These are phyloP conservation scores for Stephanodiscus minutulus DNA, from an alignment of 108 stramenopile genomes.

Conservation along the genomic window DNA sequence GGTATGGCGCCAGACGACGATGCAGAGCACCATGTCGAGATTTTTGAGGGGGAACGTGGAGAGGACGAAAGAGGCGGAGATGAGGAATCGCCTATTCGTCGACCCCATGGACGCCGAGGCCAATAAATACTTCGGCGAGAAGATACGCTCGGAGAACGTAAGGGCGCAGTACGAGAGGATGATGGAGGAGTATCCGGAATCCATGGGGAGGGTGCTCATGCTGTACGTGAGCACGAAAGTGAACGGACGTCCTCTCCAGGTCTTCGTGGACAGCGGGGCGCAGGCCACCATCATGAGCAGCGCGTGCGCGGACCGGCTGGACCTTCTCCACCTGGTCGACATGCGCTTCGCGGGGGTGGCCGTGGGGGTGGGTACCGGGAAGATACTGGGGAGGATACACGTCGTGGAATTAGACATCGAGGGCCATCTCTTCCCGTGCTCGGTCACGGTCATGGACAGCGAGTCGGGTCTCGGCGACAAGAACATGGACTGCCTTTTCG, in stretches of 20 bases:
- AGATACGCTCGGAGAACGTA: slow-evolving; percentile 62
- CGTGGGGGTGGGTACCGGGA: slow-evolving; percentile 92
- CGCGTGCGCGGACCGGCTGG: slow-evolving; percentile 77
- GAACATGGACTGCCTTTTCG: slow-evolving; percentile 95
- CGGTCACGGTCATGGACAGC: slow-evolving; percentile 81
- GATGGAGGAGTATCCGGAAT: slow-evolving; percentile 96
- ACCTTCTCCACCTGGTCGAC: slow-evolving; percentile 84
- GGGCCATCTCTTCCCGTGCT: slow-evolving; percentile 55
- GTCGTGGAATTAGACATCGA: slow-evolving; percentile 60
- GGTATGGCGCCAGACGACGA: slow-evolving; percentile 72
- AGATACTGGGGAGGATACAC: slow-evolving; percentile 90
- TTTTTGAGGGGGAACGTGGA: slow-evolving; percentile 48
- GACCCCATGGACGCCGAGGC: slow-evolving; percentile 88
- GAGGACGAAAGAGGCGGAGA: slow-evolving; percentile 52
- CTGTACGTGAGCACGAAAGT: slow-evolving; percentile 92
- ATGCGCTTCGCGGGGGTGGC: slow-evolving; percentile 87
- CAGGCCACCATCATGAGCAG: slow-evolving; percentile 91
- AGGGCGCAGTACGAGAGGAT: slow-evolving; percentile 78
- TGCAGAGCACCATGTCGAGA: slow-evolving; percentile 61
- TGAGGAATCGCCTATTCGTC: slow-evolving; percentile 50
- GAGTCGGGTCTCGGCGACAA: slow-evolving; percentile 59
- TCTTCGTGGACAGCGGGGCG: slow-evolving; percentile 97
- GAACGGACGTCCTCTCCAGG: slow-evolving; percentile 78
- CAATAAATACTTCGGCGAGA: slow-evolving; percentile 76
- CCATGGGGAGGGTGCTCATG: slow-evolving; percentile 93